Conservation (phyloP, 1,284 basidiomycete genomes). For the Chondrostereum purpureum region DNA sequence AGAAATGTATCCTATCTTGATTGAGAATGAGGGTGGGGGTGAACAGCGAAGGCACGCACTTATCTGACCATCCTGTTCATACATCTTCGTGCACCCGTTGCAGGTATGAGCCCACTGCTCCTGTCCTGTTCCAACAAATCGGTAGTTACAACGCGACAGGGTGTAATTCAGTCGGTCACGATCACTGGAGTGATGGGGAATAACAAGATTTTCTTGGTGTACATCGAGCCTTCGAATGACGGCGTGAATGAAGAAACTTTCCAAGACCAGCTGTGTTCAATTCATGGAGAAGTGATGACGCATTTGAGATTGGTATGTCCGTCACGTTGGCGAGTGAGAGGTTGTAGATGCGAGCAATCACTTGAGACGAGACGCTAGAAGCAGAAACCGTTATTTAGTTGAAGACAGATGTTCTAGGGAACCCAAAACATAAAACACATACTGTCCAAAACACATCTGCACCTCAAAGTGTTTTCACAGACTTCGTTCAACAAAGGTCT, state of each 20-base stretch:
- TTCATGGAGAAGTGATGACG: conserved; percentile 5
- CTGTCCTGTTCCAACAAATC: background rate
- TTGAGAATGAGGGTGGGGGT: too few species aligned
- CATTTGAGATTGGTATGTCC: background rate
- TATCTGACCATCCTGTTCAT: background rate
- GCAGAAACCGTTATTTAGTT: background rate
- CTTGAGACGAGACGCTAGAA: conserved; percentile 13
- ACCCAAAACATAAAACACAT: too few species aligned
- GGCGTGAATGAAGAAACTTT: conserved; percentile 8
- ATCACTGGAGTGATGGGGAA: conserved; percentile 7
- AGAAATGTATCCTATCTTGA: conserved; percentile 4
- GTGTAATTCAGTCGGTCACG: conserved; percentile 7
- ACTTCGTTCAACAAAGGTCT: conserved; percentile 4
- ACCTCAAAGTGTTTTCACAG: conserved; percentile 1
- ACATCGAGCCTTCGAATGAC: too few species aligned
- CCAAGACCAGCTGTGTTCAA: conserved; percentile 12
- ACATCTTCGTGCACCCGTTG: background rate
- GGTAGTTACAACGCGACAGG: background rate
- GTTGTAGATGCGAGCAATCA: conserved; percentile 14
- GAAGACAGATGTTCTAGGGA: background rate
- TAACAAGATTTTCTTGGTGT: background rate
- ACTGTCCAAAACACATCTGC: background rate
- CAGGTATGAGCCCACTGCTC: background rate
- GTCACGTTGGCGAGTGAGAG: too few species aligned
- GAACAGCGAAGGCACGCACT: too few species aligned